Base-by-base conservation (phyloP, 2,329 filamentous ascomycete species). In the Akanthomyces lecanii region DNA sequence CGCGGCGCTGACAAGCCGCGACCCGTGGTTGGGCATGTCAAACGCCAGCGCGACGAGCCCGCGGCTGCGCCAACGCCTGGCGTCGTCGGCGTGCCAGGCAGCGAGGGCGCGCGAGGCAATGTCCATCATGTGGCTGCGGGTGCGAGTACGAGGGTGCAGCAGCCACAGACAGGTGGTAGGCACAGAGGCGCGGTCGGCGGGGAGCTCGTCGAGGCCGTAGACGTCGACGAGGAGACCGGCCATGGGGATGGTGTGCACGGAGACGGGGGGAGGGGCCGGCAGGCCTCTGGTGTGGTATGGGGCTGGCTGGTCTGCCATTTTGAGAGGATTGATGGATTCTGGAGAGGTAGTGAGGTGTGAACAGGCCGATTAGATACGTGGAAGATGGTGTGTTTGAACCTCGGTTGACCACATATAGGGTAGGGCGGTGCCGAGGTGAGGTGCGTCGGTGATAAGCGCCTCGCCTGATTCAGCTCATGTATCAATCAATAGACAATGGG, bases 21-120 rank as follows among this genome's bases (percentile, higher is more conserved):
- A 82, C 30, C 95, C 95, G 76, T 98, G 95, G 74, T 98, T 98
- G 52, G 94, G 85, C 79, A 97, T 92, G 76, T 98, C 95, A 74
- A 97, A 96, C 2, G 89, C 85, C 14, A 93, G 84, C 2, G 91
- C 92, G 56, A 98, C 87, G 47, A 98, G 76, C 0, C 89, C 75
- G 71, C 61, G 65, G 72, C 36, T 69, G 66, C 58, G 66, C 21
- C 21, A 21, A 21, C 21, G 21, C 21, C 21, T 21, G 21, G 21
- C 68, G 6, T 63, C 55, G 71, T 73, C 66, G 71, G 75, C 71
- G 69, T 90, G 87, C 86, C 89, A 96, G 10, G 86, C 83, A n/a
- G 79, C 75, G 56, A 97, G 81, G 14, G 86, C 80, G 6, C 84
- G 82, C n/a, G 82, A 78, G 3, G 92, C 93, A 61, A 95, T 83